Conservation (phyloP, 805 yeast genomes). For the Kluyveromyces siamensis region DNA sequence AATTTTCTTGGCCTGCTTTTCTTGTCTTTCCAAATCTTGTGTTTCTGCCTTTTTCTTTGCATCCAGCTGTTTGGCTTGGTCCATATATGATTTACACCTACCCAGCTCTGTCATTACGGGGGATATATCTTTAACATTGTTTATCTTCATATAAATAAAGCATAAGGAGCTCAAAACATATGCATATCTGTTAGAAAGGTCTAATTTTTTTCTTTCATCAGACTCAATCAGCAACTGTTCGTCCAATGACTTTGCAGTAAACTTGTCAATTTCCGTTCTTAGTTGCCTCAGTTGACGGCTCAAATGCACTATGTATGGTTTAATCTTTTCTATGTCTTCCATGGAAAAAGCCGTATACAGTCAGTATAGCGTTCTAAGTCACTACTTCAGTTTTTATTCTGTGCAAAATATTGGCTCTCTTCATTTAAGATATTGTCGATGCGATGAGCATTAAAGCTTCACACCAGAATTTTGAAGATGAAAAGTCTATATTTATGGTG, state of each 20-base stretch:
- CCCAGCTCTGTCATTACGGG: conserved; percentile 59
- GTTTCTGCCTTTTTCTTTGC: conserved; percentile 17
- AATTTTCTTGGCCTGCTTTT: conserved; percentile 36
- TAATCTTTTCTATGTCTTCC: conserved; percentile 22
- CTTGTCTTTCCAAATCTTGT: conserved; percentile 26
- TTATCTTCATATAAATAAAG: conserved; percentile 23
- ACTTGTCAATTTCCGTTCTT: conserved; percentile 12
- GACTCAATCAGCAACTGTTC: conserved; percentile 18
- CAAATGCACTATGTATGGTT: conserved; percentile 20
- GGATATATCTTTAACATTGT: conserved; percentile 15
- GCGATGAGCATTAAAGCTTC: too few species aligned
- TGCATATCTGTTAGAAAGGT: conserved; percentile 18
- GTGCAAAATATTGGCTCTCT: too few species aligned
- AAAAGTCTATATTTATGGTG: too few species aligned
- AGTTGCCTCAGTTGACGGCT: conserved; percentile 15
- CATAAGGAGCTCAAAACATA: conserved; percentile 24
- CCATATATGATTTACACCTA: conserved; percentile 62
- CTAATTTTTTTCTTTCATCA: conserved; percentile 17
- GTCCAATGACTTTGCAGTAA: conserved; percentile 20
- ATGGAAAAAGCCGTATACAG: conserved; percentile 8
- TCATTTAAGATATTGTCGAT: too few species aligned
- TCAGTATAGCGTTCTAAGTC: too few species aligned
- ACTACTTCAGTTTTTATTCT: too few species aligned
- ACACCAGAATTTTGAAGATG: too few species aligned
- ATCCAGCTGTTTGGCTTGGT: conserved; percentile 33